Conservation (phyloP, 2,329 filamentous ascomycete species). For the Diplocarpon rosae region DNA sequence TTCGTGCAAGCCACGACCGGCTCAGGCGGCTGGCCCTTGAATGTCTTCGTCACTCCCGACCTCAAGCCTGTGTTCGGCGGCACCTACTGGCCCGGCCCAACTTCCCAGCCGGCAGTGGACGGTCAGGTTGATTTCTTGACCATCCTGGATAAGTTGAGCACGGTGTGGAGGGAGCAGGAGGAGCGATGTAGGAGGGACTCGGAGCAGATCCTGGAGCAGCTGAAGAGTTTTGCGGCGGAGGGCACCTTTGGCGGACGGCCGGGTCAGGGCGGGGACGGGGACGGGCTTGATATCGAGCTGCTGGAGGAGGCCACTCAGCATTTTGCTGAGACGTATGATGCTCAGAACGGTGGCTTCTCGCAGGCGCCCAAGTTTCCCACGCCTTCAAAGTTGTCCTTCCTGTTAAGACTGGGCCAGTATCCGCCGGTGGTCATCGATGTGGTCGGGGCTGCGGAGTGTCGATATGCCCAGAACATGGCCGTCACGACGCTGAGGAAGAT, state of each 20-base stretch:
- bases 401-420: constrained; percentile 64
- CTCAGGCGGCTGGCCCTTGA: constrained; percentile 86
- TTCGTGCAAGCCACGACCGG: constrained; percentile 91
- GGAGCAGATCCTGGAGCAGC: constrained; percentile 66
- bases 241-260: constrained; percentile 49
- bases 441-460: constrained; percentile 72
- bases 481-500: constrained; percentile 72
- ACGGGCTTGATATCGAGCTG: constrained; percentile 77
- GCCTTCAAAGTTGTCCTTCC: constrained; percentile 71
- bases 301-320: constrained; percentile 81
- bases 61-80: constrained; percentile 91
- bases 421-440: constrained; percentile 68
- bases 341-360: constrained; percentile 68
- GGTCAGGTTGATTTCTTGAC: constrained; percentile 70
- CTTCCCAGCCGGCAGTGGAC: constrained; percentile 30
- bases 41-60: constrained; percentile 91
- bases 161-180: constrained; percentile 74
- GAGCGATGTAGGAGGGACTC: constrained; percentile 74
- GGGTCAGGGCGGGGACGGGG: constrained; percentile 40
- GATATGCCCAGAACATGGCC: constrained; percentile 66
- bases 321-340: constrained; percentile 72
- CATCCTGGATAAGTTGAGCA: constrained; percentile 67
- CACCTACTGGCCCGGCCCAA: constrained; percentile 71
- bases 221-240: constrained; percentile 81
- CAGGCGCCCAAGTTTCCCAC: constrained; percentile 80